phyloP scores from a whole-genome alignment of 108 stramenopile species.

The Cyclotella baltica region DNA sequence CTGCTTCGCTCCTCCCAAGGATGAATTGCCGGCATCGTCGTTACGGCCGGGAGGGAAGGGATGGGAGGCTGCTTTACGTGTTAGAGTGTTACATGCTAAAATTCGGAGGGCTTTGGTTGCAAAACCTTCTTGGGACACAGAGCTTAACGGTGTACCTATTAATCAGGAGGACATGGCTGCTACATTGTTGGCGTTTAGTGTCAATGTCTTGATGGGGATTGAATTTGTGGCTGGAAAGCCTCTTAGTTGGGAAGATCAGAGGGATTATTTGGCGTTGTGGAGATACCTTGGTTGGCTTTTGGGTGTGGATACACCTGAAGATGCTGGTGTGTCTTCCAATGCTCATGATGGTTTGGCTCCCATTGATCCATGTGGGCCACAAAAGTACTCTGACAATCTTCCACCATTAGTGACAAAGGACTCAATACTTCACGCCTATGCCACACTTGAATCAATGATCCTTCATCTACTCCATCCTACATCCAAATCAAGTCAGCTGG shows the following conservation, averaged over 20 bases:
- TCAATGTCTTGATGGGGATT: slow-evolving; percentile 74
- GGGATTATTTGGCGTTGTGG: slow-evolving; percentile 86
- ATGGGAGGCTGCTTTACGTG: slow-evolving; percentile 75
- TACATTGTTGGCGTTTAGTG: slow-evolving; percentile 79
- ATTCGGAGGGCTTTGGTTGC: slow-evolving; percentile 65
- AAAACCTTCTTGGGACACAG: slow-evolving; percentile 63
- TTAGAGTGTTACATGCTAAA: slow-evolving; percentile 85
- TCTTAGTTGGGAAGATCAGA: slow-evolving; percentile 52
- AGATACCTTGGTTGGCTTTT: slow-evolving; percentile 87
- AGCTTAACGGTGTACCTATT: slow-evolving; percentile 75
- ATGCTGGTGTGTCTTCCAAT: slow-evolving; percentile 40
- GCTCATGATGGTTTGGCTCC: slow-evolving; percentile 30
- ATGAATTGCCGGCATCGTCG: slow-evolving; percentile 28
- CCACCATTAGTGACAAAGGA: slow-evolving; percentile 20
- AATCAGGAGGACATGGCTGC: slow-evolving; percentile 91
- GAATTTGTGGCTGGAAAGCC: slow-evolving; percentile 68
- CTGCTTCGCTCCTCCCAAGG: slow-evolving; percentile 41
- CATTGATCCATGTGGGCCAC: slow-evolving; percentile 85
- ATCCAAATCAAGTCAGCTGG: slow-evolving; percentile 67
- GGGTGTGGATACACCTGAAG: slow-evolving; percentile 64
- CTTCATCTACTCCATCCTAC: slow-evolving; percentile 65
- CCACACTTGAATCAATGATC: slow-evolving; percentile 53
- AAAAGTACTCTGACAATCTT: slow-evolving; percentile 23
- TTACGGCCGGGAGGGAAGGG: slow-evolving; percentile 69
- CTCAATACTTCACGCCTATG: slow-evolving; percentile 54